Conservation (phyloP, 73 alveolate species). For the Strombidium stylifer region DNA sequence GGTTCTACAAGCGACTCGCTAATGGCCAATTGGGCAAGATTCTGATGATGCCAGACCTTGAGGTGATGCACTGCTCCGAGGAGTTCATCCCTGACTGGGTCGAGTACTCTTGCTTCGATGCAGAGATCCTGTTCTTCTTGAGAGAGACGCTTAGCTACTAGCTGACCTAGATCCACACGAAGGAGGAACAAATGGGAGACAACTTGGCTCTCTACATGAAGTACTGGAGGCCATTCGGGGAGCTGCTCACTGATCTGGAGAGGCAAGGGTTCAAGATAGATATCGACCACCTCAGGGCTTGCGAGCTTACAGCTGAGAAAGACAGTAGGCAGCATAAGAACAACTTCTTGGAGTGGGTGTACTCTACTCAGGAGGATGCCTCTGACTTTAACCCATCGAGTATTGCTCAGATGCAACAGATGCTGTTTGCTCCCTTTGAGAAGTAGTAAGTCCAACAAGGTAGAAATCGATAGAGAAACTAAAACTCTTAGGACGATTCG, state of each 20-base stretch:
- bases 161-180: slow-evolving; percentile 8
- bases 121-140: slow-evolving; percentile 77
- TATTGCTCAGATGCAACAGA: slow-evolving; percentile 64
- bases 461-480: neutral
- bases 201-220: slow-evolving; percentile 64
- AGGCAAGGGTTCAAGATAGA: slow-evolving; percentile 80
- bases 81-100: slow-evolving; percentile 67
- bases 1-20: slow-evolving; percentile 57
- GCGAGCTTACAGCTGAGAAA: slow-evolving; percentile 66
- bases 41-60: slow-evolving; percentile 70
- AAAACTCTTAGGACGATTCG: neutral
- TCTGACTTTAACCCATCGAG: slow-evolving; percentile 73
- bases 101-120: slow-evolving; percentile 85
- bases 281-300: slow-evolving; percentile 60
- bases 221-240: slow-evolving; percentile 91
- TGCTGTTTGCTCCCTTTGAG: slow-evolving; percentile 87
- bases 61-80: slow-evolving; percentile 77
- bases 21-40: slow-evolving; percentile 73
- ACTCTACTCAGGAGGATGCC: slow-evolving; percentile 62
- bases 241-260: slow-evolving; percentile 88
- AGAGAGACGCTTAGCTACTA: slow-evolving; percentile 47
- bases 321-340: slow-evolving; percentile 58
- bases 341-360: slow-evolving; percentile 72
- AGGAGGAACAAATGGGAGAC: slow-evolving; percentile 55
- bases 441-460: slow-evolving; percentile 12